Percentiles rank a stretch among this genome's conserved stretches.
phyloP scores from a whole-genome alignment of 495 filamentous ascomycete species.

The Lepidopterella palustris region DNA sequence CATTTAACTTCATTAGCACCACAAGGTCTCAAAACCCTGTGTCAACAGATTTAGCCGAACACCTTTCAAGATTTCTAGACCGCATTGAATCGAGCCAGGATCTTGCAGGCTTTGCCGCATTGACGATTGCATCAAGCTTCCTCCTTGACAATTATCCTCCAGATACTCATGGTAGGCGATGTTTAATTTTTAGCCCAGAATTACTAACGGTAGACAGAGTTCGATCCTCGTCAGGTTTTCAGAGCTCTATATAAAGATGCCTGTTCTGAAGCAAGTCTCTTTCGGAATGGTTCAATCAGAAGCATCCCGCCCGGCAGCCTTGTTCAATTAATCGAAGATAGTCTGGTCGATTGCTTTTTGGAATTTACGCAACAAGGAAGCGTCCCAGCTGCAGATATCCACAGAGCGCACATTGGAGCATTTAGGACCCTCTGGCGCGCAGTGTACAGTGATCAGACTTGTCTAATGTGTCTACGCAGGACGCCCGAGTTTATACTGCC shows the following conservation, averaged over 20 bases:
- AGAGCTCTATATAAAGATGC: neutral
- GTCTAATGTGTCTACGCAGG: neutral
- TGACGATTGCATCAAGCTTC: neutral
- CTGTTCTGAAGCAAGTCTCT: neutral
- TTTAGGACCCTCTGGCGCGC: neutral
- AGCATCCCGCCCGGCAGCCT: neutral
- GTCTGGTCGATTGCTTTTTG: neutral
- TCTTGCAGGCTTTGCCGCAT: neutral
- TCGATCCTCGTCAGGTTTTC: neutral
- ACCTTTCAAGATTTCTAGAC: neutral
- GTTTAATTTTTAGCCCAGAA: neutral
- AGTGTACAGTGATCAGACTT: neutral
- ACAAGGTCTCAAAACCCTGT: neutral
- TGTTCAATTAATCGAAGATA: neutral
- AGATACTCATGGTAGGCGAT: neutral
- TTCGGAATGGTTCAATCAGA: neutral
- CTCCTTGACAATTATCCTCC: constrained; percentile 1
- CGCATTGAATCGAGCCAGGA: neutral
- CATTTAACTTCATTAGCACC: constrained; percentile 1
- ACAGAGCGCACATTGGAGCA: neutral
- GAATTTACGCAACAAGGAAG: neutral
- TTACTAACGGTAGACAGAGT: neutral
- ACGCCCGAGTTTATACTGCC: neutral
- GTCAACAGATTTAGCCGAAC: neutral
- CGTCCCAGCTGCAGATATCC: neutral